Conservation (phyloP, 2,329 filamentous ascomycete genomes). For the Pestalotiopsis fici region DNA sequence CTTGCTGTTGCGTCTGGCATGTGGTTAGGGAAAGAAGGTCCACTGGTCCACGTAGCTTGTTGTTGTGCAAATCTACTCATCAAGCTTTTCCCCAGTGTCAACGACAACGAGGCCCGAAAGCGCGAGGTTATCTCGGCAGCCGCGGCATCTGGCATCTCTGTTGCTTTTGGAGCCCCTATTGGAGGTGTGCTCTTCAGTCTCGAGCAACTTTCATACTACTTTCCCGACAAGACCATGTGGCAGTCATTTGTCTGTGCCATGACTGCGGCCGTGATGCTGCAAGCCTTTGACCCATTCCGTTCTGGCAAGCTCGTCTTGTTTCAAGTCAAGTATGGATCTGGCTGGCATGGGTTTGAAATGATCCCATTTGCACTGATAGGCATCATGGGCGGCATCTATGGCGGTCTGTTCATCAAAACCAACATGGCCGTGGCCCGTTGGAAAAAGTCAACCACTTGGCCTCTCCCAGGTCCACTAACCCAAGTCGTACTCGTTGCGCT, state of each 20-base stretch:
- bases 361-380: slow-evolving; percentile 86
- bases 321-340: slow-evolving; percentile 88
- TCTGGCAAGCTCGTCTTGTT: slow-evolving; percentile 95
- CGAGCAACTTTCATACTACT: slow-evolving; percentile 97
- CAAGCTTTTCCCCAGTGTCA: slow-evolving; percentile 81
- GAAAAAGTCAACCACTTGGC: slow-evolving; percentile 66
- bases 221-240: slow-evolving; percentile 99
- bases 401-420: slow-evolving; percentile 89
- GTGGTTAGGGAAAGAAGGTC: slow-evolving; percentile 96
- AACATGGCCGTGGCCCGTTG: slow-evolving; percentile 87
- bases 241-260: slow-evolving; percentile 99
- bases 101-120: slow-evolving; percentile 90
- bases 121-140: slow-evolving; percentile 91
- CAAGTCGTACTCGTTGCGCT: slow-evolving; percentile 82
- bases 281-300: slow-evolving; percentile 90
- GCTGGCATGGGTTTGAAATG: slow-evolving; percentile 94
- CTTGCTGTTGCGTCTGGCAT: slow-evolving; percentile 90
- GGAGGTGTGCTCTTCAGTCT: slow-evolving; percentile 94
- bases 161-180: slow-evolving; percentile 91
- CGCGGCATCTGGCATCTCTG: slow-evolving; percentile 88
- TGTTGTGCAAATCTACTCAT: slow-evolving; percentile 95
- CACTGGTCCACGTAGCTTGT: slow-evolving; percentile 92
- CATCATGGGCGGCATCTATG: slow-evolving; percentile 89
- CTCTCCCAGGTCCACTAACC: slow-evolving; percentile 70
- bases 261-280: slow-evolving; percentile 93